phyloP scores from a whole-genome alignment of 257 asterid species.

The Nicotiana obtusifolia region DNA sequence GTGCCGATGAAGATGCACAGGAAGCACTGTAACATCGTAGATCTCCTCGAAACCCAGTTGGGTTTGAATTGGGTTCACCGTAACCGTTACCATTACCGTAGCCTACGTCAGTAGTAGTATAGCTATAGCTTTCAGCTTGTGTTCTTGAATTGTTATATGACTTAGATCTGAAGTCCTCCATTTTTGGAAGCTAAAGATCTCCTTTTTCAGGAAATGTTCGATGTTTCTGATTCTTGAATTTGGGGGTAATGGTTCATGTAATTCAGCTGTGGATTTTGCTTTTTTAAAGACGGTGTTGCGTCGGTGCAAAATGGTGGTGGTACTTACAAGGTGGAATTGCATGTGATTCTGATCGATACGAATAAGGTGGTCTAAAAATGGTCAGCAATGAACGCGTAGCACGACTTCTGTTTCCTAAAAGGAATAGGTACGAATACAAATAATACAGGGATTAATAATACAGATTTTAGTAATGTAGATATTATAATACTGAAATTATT shows the following conservation, averaged over 20 bases:
- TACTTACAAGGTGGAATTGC: neutral
- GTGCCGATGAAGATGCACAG: neutral
- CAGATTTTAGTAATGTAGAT: too few species aligned
- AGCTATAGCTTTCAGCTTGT: neutral
- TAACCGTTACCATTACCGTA: neutral
- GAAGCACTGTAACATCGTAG: constrained; percentile 3
- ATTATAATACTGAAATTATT: too few species aligned
- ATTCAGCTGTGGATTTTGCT: neutral
- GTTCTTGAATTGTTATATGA: neutral
- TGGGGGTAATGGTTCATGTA: neutral
- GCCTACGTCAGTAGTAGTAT: neutral
- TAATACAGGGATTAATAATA: too few species aligned
- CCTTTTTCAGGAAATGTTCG: too few species aligned
- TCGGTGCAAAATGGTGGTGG: neutral
- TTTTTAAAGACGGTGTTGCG: neutral
- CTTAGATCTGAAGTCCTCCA: constrained; percentile 4
- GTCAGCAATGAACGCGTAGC: too few species aligned
- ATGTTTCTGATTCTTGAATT: neutral
- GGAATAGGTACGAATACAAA: too few species aligned
- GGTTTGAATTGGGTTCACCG: neutral
- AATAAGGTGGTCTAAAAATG: too few species aligned
- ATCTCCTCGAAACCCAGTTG: constrained; percentile 3
- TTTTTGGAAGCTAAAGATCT: neutral
- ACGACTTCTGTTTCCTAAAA: too few species aligned
- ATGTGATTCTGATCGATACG: neutral